Conservation (phyloP, 352 stramenopile genomes). For the Peronospora farinosa region DNA sequence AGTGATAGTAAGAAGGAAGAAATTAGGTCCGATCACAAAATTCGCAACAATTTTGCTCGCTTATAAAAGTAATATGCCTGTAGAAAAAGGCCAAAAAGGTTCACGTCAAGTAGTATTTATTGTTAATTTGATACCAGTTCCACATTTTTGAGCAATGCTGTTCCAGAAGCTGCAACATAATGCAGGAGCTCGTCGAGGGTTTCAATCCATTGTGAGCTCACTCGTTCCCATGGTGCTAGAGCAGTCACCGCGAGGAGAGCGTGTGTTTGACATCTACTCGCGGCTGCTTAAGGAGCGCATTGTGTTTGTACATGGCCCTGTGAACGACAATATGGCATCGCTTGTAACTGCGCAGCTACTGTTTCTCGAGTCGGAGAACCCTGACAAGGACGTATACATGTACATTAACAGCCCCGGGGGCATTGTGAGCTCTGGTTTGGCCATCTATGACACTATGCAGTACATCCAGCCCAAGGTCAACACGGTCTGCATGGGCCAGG, state of each 20-base stretch:
- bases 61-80: neutral
- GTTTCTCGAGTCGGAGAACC: slow-evolving; percentile 95
- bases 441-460: slow-evolving; percentile 98
- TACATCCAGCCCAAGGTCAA: slow-evolving; percentile 96
- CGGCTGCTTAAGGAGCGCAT: slow-evolving; percentile 96
- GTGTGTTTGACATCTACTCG: slow-evolving; percentile 97
- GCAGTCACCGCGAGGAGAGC: slow-evolving; percentile 88
- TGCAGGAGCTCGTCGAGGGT: slow-evolving; percentile 27
- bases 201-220: slow-evolving; percentile 57
- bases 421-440: slow-evolving; percentile 94
- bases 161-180: slow-evolving; percentile 11
- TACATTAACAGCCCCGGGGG: slow-evolving; percentile 99
- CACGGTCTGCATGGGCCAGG: slow-evolving; percentile 96
- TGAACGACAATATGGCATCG: slow-evolving; percentile 85
- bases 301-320: slow-evolving; percentile 93
- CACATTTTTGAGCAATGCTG: slow-evolving; percentile 25
- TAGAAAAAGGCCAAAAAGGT: neutral
- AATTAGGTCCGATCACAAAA: too few species aligned
- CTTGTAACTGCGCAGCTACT: slow-evolving; percentile 85
- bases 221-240: slow-evolving; percentile 93
- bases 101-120: neutral
- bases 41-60: too few species aligned
- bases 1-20: too few species aligned
- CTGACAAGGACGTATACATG: slow-evolving; percentile 96
- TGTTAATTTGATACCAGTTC: slow-evolving; percentile 9